These are phyloP conservation scores for Populus hybrid DNA, from an alignment of 441 rosid genomes.

Conservation along the genomic window DNA sequence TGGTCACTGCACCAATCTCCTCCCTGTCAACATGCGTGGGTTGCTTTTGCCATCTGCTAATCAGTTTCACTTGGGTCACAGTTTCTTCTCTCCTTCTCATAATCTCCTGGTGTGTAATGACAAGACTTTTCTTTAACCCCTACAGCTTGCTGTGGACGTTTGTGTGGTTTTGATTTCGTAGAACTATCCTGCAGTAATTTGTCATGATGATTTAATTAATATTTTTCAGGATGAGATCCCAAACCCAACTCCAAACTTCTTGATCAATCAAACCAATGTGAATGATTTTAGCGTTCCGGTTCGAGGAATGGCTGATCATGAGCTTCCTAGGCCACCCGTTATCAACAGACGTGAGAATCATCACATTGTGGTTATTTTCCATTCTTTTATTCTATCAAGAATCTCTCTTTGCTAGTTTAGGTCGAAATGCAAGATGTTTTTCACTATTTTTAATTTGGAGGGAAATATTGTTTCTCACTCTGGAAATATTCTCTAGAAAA, in stretches of 20 bases:
- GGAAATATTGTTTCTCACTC: background rate
- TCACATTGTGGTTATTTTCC: background rate
- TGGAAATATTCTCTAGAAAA: background rate
- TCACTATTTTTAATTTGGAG: background rate
- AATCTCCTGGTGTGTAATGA: slow-evolving; percentile 28
- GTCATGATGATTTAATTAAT: slow-evolving; percentile 43
- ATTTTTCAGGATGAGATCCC: slow-evolving; percentile 32
- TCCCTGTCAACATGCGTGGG: slow-evolving; percentile 77
- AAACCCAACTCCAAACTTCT: slow-evolving; percentile 46
- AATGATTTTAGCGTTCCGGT: slow-evolving; percentile 44
- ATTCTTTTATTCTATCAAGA: background rate
- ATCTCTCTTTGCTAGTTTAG: background rate
- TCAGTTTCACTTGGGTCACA: slow-evolving; percentile 70
- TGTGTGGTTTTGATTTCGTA: background rate
- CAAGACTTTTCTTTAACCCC: background rate
- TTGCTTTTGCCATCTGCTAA: slow-evolving; percentile 59
- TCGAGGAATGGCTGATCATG: slow-evolving; percentile 39
- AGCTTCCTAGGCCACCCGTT: slow-evolving; percentile 59
- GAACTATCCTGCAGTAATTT: background rate
- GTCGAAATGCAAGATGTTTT: background rate
- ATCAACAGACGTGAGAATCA: slow-evolving; percentile 72
- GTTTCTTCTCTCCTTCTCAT: slow-evolving; percentile 57
- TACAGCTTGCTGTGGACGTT: background rate
- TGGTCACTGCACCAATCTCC: slow-evolving; percentile 94
- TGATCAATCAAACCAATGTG: slow-evolving; percentile 60